phyloP scores from a whole-genome alignment of 306 rosid species.

The Lathyrus oleraceus region DNA sequence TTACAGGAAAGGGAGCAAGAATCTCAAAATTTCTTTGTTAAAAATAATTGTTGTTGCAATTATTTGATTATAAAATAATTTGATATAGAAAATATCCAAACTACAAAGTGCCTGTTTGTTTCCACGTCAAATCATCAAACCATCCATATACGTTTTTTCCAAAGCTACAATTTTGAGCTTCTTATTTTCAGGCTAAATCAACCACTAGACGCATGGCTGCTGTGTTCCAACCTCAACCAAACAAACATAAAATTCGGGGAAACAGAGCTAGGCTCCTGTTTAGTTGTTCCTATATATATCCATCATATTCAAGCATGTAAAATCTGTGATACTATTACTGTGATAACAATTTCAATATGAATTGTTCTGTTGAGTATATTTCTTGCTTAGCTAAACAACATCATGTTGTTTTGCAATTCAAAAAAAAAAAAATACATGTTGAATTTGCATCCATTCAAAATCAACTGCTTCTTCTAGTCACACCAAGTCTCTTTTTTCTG shows the following conservation, averaged over 20 bases:
- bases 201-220: no score
- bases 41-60: not conserved
- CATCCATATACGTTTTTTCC: no score
- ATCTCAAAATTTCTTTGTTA: not conserved
- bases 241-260: not conserved
- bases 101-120: not conserved
- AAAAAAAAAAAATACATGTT: not conserved
- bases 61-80: not conserved
- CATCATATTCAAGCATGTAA: not conserved
- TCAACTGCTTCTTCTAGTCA: not conserved
- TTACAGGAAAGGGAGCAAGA: not conserved
- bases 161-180: no score
- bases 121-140: no score
- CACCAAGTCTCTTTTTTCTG: not conserved
- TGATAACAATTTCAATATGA: not conserved
- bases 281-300: not conserved
- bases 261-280: not conserved
- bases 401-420: no score
- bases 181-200: no score
- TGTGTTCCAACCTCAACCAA: no score
- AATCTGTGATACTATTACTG: not conserved
- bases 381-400: not conserved
- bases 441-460: not conserved
- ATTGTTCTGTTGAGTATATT: not conserved
- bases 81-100: not conserved